A percentile compares a stretch with the other conserved stretches of the same genome.
Evolutionary conservation across 306 rosid species (phyloP).

Genomic region (Vachellia collinsii): DNA sequence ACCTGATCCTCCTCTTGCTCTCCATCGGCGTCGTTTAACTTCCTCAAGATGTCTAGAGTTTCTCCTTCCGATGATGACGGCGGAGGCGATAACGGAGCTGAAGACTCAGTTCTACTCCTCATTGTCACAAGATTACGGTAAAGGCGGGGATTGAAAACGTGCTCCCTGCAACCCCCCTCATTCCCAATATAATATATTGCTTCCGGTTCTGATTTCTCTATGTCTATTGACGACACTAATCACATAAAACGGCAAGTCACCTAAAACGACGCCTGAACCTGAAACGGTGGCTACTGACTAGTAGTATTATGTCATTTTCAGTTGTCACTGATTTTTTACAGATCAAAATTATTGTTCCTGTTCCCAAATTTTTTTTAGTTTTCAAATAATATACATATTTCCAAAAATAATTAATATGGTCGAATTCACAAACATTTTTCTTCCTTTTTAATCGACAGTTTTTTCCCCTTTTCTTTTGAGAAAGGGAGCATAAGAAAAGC

Average conservation of each 20-base stretch:
- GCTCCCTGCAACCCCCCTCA: no score
- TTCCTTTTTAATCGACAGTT: neutral
- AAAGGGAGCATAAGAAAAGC: neutral
- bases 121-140: neutral
- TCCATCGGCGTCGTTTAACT: no score
- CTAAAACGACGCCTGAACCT: neutral
- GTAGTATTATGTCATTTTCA: no score
- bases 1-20: conserved; percentile 54
- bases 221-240: neutral
- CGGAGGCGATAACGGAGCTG: conserved; percentile 25
- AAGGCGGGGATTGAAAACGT: neutral
- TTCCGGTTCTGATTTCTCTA: neutral
- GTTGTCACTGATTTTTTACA: neutral
- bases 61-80: conserved; percentile 2
- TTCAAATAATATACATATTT: neutral
- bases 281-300: neutral
- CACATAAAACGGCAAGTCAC: neutral
- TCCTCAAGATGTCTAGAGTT: no score
- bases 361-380: neutral
- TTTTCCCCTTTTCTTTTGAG: neutral
- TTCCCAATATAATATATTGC: no score
- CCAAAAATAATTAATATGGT: no score
- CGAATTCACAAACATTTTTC: neutral
- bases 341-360: neutral
- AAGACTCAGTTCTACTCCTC: conserved; percentile 31